These are phyloP conservation scores for Platanthera zijinensis DNA, from an alignment of 106 monocot genomes.

Conservation along the genomic window DNA sequence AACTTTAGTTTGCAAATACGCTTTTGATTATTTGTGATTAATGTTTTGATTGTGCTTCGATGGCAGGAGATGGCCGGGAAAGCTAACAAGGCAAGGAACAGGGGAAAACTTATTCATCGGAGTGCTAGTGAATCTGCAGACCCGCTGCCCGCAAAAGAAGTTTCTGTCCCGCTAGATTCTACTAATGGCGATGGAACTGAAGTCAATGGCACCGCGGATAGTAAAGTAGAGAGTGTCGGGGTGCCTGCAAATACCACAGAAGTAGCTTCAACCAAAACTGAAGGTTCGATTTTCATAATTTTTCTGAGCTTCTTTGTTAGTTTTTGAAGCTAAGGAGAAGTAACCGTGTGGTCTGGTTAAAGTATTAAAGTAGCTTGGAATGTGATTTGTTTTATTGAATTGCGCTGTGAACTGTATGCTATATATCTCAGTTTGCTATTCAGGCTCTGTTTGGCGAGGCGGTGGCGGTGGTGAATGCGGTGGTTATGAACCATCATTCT, in stretches of 20 bases:
- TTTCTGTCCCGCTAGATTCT: background rate
- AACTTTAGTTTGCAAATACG: background rate
- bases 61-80: constrained; percentile 2
- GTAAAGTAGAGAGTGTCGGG: background rate
- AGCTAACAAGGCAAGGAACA: constrained; percentile 9
- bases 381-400: constrained; percentile 5
- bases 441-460: background rate
- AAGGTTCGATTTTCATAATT: constrained; percentile 29
- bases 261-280: constrained; percentile 25
- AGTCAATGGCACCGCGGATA: background rate
- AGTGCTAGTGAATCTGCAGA: background rate
- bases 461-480: no score
- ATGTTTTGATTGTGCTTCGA: background rate
- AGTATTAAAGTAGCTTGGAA: background rate
- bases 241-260: constrained; percentile 15
- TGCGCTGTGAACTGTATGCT: background rate
- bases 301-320: background rate
- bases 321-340: background rate
- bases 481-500: no score
- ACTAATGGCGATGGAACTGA: background rate
- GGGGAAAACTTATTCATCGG: constrained; percentile 4
- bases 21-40: background rate
- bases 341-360: background rate
- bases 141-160: background rate
- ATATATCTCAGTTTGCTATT: background rate